Evolutionary conservation across 2,329 filamentous ascomycete genomes (phyloP).

Genomic region (Aspergillus hiratsukae): DNA sequence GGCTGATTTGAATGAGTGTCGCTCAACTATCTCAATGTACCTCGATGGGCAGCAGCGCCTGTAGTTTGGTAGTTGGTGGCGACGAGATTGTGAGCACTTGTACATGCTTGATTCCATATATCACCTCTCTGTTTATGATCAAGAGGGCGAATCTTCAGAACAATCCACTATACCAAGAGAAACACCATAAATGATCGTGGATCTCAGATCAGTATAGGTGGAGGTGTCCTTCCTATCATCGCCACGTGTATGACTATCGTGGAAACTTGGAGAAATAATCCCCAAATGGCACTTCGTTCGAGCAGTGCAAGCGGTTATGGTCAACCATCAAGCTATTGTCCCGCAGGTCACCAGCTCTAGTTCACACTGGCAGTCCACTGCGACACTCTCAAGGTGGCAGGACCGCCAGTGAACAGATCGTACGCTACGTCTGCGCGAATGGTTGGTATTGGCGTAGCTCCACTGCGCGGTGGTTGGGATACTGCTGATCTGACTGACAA

Average conservation of each 20-base stretch:
- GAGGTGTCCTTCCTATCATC: too few species aligned
- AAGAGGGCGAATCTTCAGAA: not conserved
- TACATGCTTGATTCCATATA: too few species aligned
- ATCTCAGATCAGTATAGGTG: too few species aligned
- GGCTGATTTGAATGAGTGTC: not conserved
- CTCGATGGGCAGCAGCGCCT: too few species aligned
- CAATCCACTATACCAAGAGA: not conserved
- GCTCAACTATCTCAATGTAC: too few species aligned
- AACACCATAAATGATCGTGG: not conserved
- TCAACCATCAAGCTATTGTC: too few species aligned
- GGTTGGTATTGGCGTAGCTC: conserved; percentile 44
- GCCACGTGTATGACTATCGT: too few species aligned
- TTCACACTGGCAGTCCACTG: conserved; percentile 13
- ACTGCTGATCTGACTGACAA: conserved; percentile 26
- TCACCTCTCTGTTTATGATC: not conserved
- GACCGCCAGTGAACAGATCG: conserved; percentile 52
- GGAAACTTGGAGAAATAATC: too few species aligned
- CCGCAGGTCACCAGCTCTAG: not conserved
- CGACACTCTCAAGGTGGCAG: conserved; percentile 32
- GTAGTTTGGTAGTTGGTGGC: too few species aligned
- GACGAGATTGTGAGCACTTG: too few species aligned
- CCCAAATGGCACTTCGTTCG: too few species aligned
- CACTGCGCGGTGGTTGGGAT: conserved; percentile 41
- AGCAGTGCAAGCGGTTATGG: not conserved
- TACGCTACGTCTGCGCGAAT: conserved; percentile 55